Conservation (phyloP, 805 yeast species). For the Ogataea corticis region DNA sequence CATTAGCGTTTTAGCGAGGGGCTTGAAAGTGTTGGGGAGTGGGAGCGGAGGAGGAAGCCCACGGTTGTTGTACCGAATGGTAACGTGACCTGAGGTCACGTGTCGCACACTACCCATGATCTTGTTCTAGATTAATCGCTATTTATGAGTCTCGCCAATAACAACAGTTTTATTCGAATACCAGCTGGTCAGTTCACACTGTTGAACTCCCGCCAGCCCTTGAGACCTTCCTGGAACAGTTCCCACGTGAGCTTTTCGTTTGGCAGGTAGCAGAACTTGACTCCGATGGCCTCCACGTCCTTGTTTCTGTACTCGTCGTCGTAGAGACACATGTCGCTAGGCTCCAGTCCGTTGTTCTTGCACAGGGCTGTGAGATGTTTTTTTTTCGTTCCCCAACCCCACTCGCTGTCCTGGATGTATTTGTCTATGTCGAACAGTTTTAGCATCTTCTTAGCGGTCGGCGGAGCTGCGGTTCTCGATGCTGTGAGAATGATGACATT, state of each 20-base stretch:
- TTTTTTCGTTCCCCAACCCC: slow-evolving; percentile 67
- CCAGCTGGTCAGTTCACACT: neutral
- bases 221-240: slow-evolving; percentile 48
- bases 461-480: slow-evolving; percentile 76
- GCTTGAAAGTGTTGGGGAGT: slow-evolving; percentile 3
- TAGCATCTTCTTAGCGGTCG: slow-evolving; percentile 68
- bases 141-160: slow-evolving; percentile 4
- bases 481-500: slow-evolving; percentile 64
- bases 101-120: neutral
- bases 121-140: neutral
- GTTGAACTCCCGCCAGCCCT: slow-evolving; percentile 33
- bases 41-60: slow-evolving; percentile 7
- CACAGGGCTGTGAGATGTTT: slow-evolving; percentile 55
- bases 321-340: slow-evolving; percentile 54
- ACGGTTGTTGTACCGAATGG: slow-evolving; percentile 3
- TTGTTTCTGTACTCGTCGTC: slow-evolving; percentile 80
- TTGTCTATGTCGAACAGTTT: slow-evolving; percentile 50
- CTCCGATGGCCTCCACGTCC: slow-evolving; percentile 73
- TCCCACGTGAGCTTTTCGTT: slow-evolving; percentile 57
- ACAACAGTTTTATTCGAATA: slow-evolving; percentile 1
- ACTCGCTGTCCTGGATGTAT: slow-evolving; percentile 59
- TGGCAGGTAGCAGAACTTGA: slow-evolving; percentile 63
- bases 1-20: slow-evolving; percentile 12
- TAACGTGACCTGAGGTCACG: neutral
- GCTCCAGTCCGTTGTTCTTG: slow-evolving; percentile 46